Base-by-base conservation (phyloP, 2,329 filamentous ascomycete species). In the Cordyceps pruinosa region DNA sequence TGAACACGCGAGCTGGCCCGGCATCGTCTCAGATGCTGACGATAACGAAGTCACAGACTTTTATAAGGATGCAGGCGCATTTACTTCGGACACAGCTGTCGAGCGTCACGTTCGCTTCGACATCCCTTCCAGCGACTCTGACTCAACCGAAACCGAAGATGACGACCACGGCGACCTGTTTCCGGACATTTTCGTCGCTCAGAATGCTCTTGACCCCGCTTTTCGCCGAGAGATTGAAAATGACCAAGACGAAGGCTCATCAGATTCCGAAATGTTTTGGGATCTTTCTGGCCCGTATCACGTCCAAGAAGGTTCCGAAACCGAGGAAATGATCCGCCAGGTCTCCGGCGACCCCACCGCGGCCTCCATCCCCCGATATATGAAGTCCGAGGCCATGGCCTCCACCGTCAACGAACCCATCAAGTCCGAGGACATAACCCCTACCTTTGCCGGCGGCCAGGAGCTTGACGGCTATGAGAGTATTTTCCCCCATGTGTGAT, bases 181-280 rank as follows among this genome's bases (percentile, higher is more conserved):
- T 60, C 87, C 88, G 1, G 85, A 91, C 67, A 85, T 93, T 59
- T 93, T 93, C 69, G 77, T 92, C 57, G 84, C 88, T 50, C 87
- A 91, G 70, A 87, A 84, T 66, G 79, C 82, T 17, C 77, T 93
- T 5, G 88, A 90, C 64, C 86, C 87, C 6, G 79, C 80, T 52
- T 84, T 93, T 66, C 86, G 87, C 61, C 81, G 83, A 42, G 85
- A 89, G 72, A 87, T 92, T 61, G 87, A 91, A 67, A 79, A 82
- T 61, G 84, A 89, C 61, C 73, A 75, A n/a, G 77, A 78, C 50
- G 75, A 82, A 51, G 80, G 83, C 59, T 80, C 78, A 0, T 84
- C 78, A 5, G 77, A 77, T 58, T 82, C 78, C 23, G 75, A 75
- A 41, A 84, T 82, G 1, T 86, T 82, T 64, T 88, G 84, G 84